Evolutionary conservation across 2,329 filamentous ascomycete species (phyloP).

Genomic region (Basipetospora chlamydospora): DNA sequence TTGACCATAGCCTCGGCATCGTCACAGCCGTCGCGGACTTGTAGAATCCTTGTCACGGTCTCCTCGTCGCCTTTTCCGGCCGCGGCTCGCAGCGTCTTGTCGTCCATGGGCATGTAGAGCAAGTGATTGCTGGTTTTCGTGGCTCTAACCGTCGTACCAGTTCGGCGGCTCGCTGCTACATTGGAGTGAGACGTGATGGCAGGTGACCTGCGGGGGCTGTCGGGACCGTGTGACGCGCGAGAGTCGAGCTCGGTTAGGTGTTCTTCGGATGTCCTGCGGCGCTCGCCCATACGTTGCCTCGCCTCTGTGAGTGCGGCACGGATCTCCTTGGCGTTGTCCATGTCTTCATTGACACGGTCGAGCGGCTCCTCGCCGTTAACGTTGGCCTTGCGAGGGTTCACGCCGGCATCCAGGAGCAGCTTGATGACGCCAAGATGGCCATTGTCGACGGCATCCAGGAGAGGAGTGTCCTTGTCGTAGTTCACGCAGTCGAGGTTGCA

Average conservation of each 20-base stretch:
- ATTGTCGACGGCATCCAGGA: conserved; percentile 94
- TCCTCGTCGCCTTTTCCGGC: conserved; percentile 47
- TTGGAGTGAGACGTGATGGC: conserved; percentile 17
- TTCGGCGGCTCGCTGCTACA: conserved; percentile 28
- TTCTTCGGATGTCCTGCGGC: conserved; percentile 43
- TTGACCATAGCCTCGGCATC: conserved; percentile 83
- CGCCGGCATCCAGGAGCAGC: conserved; percentile 69
- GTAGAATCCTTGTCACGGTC: conserved; percentile 44
- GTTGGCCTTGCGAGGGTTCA: conserved; percentile 83
- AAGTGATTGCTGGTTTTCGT: conserved; percentile 51
- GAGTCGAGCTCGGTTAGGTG: conserved; percentile 34
- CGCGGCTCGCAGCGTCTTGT: conserved; percentile 45
- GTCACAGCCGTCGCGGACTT: conserved; percentile 45
- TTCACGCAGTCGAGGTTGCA: conserved; percentile 70
- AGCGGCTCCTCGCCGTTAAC: conserved; percentile 86
- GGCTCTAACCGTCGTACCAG: conserved; percentile 40
- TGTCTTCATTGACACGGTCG: conserved; percentile 62
- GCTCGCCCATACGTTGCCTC: conserved; percentile 38
- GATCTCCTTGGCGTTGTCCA: conserved; percentile 69
- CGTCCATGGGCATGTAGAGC: conserved; percentile 47
- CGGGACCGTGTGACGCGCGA: conserved; percentile 38
- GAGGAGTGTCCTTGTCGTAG: conserved; percentile 78
- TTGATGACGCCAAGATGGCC: conserved; percentile 80
- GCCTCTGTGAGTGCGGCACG: conserved; percentile 49
- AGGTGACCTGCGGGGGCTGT: conserved; percentile 44